Evolutionary conservation across 768 basidiomycete genomes (phyloP), one percentile per base, ranked within the genome.

Genomic region (Fomitopsis pulvina): DNA sequence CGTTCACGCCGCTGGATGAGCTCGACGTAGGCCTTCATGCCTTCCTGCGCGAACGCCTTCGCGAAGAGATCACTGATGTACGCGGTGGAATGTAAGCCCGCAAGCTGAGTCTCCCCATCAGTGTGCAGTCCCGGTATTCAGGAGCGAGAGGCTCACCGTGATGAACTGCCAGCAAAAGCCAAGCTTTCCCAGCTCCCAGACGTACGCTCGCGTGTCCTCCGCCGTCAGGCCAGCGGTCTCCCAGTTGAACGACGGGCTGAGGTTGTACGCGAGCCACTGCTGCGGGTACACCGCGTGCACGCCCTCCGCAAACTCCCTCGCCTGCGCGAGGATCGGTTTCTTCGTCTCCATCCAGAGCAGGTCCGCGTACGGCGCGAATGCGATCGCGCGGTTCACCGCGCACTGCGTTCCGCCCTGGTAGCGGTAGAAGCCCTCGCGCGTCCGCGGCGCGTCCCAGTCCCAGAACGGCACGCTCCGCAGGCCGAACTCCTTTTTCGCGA

Each of bases 151-250:
- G 65, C 87, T 60, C 45, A 93, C 91, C 58, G 94, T 96, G 68
- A 97, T 96, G 74, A 99, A 98, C 68, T 98, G 94, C 93, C 94
- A 98, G 59, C 93, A 85, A 68, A 97, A 98, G 29, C 94, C 94
- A 41, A 96, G 81, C 73, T 87, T 94, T 41, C 91, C 95, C 22
- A 99, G 75, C 60, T 91, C 78, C 95, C 94, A 95, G 30, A 97
- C 80, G 64, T 80, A 98, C 32, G 76, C 70, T 66, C 89, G 77
- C 92, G 92, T 98, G 57, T 93, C 91, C 55, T 75, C 74, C 59
- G 84, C 78, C 38, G 78, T 81, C 16, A 99, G 77, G 14, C 96
- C 96, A 12, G 95, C 95, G 1, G 91, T 92, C 58, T 90, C 87
- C 88, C 90, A 92, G 59, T 92, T 92, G 75, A 92, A 92, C 43